phyloP scores from a whole-genome alignment of 768 basidiomycete genomes.

The Pisolithus albus region DNA sequence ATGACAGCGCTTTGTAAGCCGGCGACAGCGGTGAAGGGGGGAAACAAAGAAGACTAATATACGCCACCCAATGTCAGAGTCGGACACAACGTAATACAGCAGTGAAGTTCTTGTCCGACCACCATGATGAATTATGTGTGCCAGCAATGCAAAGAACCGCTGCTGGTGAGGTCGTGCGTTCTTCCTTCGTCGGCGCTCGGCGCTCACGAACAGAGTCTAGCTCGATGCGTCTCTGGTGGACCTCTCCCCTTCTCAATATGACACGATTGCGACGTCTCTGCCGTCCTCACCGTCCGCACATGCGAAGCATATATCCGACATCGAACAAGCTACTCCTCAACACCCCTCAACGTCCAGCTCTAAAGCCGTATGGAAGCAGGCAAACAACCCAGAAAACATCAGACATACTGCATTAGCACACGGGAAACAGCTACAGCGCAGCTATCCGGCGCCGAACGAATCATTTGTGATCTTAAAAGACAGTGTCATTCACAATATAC shows the following conservation, averaged over 20 bases:
- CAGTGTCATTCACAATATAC: constrained; percentile 67
- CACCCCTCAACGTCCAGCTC: constrained; percentile 44
- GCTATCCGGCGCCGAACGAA: constrained; percentile 59
- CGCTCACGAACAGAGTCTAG: constrained; percentile 28
- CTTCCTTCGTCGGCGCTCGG: constrained; percentile 1
- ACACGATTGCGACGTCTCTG: constrained; percentile 69
- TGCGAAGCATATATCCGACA: constrained; percentile 32
- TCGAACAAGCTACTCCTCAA: constrained; percentile 37
- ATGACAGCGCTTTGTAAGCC: background rate
- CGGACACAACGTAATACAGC: too few species aligned
- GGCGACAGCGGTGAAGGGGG: too few species aligned
- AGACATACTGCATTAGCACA: constrained; percentile 48
- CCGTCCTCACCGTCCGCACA: constrained; percentile 47
- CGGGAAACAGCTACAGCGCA: constrained; percentile 55
- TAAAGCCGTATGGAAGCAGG: constrained; percentile 59
- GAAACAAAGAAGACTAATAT: too few species aligned
- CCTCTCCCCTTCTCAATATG: constrained; percentile 80
- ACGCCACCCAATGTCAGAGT: too few species aligned
- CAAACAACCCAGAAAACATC: constrained; percentile 36
- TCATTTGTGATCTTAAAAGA: constrained; percentile 90
- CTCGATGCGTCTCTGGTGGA: constrained; percentile 90
- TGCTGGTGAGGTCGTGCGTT: constrained; percentile 49
- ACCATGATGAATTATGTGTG: constrained; percentile 49
- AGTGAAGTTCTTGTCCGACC: too few species aligned
- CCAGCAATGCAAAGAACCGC: constrained; percentile 87